phyloP scores from a whole-genome alignment of 169 alveolate species.

The Plasmodium falciparum region DNA sequence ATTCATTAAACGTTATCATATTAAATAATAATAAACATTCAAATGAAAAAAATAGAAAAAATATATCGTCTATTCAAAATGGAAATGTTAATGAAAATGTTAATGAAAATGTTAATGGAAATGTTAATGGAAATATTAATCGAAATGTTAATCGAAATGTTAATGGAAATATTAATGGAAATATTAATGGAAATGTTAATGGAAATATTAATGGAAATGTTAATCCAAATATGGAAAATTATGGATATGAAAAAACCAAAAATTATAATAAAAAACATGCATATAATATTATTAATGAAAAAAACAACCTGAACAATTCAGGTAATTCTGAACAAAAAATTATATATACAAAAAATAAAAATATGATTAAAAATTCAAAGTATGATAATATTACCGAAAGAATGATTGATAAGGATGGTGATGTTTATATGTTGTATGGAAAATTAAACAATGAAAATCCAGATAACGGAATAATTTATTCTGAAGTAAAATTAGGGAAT shows the following conservation, averaged over 20 bases:
- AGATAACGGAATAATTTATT: too few relatives aligned
- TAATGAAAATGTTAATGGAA: background rate
- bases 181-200: background rate
- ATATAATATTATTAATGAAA: background rate
- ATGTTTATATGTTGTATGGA: too few relatives aligned
- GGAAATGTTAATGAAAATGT: background rate
- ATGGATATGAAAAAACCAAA: background rate
- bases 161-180: too few relatives aligned
- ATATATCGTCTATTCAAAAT: too few relatives aligned
- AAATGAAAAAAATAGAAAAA: background rate
- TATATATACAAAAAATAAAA: background rate
- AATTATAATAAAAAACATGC: background rate
- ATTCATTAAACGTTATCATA: constrained; percentile 34
- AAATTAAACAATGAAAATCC: too few relatives aligned
- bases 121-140: constrained; percentile 2
- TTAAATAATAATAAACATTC: background rate
- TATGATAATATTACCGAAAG: background rate
- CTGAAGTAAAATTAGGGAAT: background rate
- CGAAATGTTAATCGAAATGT: background rate
- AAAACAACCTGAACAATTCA: background rate
- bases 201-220: constrained; percentile 6
- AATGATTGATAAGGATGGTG: background rate
- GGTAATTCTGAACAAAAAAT: background rate
- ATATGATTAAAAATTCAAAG: background rate
- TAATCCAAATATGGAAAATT: background rate